A percentile compares a stretch with the other conserved stretches of the same genome.
phyloP scores from a whole-genome alignment of 768 basidiomycete genomes.

The Russula dissimulans region DNA sequence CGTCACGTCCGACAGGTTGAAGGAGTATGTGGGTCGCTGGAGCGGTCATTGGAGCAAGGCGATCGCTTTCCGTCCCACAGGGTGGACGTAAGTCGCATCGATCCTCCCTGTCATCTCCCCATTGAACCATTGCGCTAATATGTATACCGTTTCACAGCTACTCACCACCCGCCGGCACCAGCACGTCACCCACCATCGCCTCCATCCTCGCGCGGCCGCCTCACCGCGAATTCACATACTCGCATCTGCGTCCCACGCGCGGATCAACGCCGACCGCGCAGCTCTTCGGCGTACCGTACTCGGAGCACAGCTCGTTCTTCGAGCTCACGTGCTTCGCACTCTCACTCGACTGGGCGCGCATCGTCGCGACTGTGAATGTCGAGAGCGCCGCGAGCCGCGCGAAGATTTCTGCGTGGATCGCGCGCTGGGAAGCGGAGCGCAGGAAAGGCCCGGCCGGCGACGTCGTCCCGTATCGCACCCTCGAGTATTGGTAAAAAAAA shows the following conservation, averaged over 20 bases:
- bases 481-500: conserved; percentile 37
- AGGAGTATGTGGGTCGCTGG: conserved; percentile 66
- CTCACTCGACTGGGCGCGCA: conserved; percentile 73
- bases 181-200: conserved; percentile 53
- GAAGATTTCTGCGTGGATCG: conserved; percentile 87
- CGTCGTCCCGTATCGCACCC: conserved; percentile 31
- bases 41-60: conserved; percentile 60
- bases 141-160: conserved; percentile 36
- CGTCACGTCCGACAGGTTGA: conserved; percentile 69
- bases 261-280: conserved; percentile 63
- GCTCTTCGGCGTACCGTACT: conserved; percentile 83
- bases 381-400: conserved; percentile 60
- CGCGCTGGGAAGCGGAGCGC: conserved; percentile 80
- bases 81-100: conserved; percentile 74
- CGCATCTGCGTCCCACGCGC: conserved; percentile 56
- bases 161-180: conserved; percentile 53
- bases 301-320: conserved; percentile 93
- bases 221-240: conserved; percentile 55
- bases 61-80: conserved; percentile 86
- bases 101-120: neutral
- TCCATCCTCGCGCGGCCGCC: conserved; percentile 62
- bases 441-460: conserved; percentile 36
- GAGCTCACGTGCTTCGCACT: conserved; percentile 94
- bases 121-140: neutral
- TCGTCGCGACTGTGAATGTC: conserved; percentile 94